Conservation (phyloP, 139 green algal genomes). For the Medakamo hakoo region DNA sequence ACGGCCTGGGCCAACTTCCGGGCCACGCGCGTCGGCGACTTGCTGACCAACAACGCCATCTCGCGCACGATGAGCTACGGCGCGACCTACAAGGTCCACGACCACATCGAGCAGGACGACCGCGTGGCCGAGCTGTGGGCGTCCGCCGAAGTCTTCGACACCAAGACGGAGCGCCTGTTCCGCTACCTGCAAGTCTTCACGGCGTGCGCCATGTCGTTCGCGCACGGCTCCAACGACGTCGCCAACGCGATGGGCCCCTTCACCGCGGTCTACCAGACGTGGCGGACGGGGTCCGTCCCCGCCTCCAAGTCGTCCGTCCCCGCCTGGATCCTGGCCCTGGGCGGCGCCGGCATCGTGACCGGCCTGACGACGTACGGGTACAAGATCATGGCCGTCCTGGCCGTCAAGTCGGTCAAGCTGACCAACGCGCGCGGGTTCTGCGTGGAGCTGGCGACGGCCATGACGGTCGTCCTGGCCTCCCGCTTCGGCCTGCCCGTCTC, state of each 20-base stretch:
- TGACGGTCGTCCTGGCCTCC: slow-evolving; percentile 38
- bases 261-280: slow-evolving; percentile 43
- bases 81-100: slow-evolving; percentile 13
- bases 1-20: slow-evolving; percentile 5
- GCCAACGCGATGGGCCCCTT: slow-evolving; percentile 62
- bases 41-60: background rate
- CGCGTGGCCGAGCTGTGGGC: slow-evolving; percentile 30
- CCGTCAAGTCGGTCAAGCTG: slow-evolving; percentile 39
- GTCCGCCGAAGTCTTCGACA: slow-evolving; percentile 50
- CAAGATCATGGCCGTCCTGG: slow-evolving; percentile 47
- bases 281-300: slow-evolving; percentile 7
- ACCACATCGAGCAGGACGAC: slow-evolving; percentile 12
- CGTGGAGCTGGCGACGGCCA: slow-evolving; percentile 38
- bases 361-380: slow-evolving; percentile 59
- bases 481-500: slow-evolving; percentile 45
- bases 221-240: slow-evolving; percentile 73
- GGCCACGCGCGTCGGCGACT: background rate
- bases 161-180: slow-evolving; percentile 47
- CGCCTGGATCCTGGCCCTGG: slow-evolving; percentile 58
- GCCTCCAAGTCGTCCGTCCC: slow-evolving; percentile 18
- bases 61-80: background rate
- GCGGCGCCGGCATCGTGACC: slow-evolving; percentile 53
- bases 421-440: slow-evolving; percentile 42
- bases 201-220: slow-evolving; percentile 63
- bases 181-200: slow-evolving; percentile 74